Conservation (phyloP, 176 grass and related monocot genomes). For the Oropetium thomaeum region DNA sequence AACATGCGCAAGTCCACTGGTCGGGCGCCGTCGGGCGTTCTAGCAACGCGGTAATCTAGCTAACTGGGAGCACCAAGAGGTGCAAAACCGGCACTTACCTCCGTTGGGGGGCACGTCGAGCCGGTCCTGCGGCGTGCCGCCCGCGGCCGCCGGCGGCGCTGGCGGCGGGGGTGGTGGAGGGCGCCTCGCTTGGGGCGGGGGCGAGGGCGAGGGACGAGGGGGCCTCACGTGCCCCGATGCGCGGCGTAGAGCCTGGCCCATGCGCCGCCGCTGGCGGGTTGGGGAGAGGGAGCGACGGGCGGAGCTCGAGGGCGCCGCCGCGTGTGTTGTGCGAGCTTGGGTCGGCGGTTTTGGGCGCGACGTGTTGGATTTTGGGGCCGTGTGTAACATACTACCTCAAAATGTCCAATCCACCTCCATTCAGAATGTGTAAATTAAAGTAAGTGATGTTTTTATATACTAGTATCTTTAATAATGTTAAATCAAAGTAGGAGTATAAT, state of each 20-base stretch:
- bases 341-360: constrained; percentile 18
- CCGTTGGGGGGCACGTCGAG: constrained; percentile 24
- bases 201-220: constrained; percentile 3
- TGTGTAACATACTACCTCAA: no score
- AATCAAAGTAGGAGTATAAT: no score
- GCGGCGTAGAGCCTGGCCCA: constrained; percentile 56
- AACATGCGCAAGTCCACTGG: background rate
- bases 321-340: background rate
- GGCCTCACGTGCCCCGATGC: constrained; percentile 31
- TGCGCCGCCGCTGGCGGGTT: background rate
- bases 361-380: constrained; percentile 16
- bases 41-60: background rate
- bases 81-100: constrained; percentile 7
- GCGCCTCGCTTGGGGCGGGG: constrained; percentile 6
- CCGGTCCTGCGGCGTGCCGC: constrained; percentile 32
- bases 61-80: background rate
- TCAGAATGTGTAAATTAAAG: no score
- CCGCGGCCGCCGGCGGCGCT: constrained; percentile 1
- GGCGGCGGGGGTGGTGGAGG: constrained; percentile 1
- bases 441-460: no score
- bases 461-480: no score
- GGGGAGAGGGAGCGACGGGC: background rate
- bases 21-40: background rate
- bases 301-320: background rate
- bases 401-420: no score